Base-by-base conservation (phyloP, 2,329 filamentous ascomycete species). In the Talaromyces marneffei region DNA sequence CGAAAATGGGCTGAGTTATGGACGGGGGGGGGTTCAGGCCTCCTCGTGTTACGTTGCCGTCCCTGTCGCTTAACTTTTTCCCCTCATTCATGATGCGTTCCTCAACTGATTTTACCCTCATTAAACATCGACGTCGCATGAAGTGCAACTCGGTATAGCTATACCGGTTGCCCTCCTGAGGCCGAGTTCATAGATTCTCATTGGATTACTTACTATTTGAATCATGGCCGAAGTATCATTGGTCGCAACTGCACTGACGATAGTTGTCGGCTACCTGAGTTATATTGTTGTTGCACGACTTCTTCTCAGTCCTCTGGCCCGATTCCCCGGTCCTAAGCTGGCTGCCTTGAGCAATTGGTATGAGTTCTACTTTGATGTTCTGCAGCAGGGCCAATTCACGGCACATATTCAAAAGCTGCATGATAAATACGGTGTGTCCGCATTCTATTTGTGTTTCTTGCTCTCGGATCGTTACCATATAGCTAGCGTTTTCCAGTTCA, bases 361-460 rank as follows among this genome's bases (percentile, higher is more conserved):
- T 40, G 69, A 71, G 35, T 66, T 66, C 40, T 71, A 69, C 61
- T 69, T 67, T 56, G 68, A 71, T 64, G 65, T 69, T 14, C 48
- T 69, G 57, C 60, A 60, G 33, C 53, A 63, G 12, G 69, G 69
- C 18, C 63, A 66, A 23, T 70, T 67, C 48, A 66, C 62, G 2
- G 62, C 62, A 25, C 63, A 69, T 40, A 67, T 71, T 40, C 57
- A 64, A 29, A 59, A 65, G 50, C 61, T 71, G 55, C 68, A 71
- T 57, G 40, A 65, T 37, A 39, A 64, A 60, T 70, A 71, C 61
- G 68, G 68, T 68, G 62, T 57, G 58, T 48, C 27, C 14, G 10
- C 31, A n/a, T n/a, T 31, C 4, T 23, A 31, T 25, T 53, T 12
- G 4, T 37, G 16, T 27, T 25, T 37, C 6, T 18, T 23, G 8